Evolutionary conservation across 805 yeast species (phyloP), one percentile per base, ranked within the genome.

Genomic region (Clavispora fructus): DNA sequence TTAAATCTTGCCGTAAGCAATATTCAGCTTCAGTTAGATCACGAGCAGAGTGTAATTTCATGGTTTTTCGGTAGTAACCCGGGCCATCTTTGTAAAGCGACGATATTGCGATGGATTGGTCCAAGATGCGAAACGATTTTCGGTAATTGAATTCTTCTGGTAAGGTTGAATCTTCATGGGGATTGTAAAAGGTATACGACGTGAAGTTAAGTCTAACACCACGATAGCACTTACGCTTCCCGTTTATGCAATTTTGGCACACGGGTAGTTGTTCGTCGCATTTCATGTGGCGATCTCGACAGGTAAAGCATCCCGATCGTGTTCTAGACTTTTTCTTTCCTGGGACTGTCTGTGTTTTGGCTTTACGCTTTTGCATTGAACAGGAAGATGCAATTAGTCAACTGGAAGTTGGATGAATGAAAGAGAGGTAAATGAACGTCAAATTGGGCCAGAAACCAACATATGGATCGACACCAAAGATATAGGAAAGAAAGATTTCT

Each of bases 191-290:
- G 33, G 66, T 65, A 48, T 67, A 69, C 53, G 64, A 77, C 32
- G 73, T 65, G 55, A 75, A 74, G 52, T 74, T 75, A 39, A 74
- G 60, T 44, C 77, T 64, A 11, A 67, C 59, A 1, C 80, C 80
- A 46, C 77, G 60, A 52, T 70, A 68, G 52, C 83, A 78, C 40
- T 63, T 64, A 35, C 78, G 63, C 40, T 72, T 69, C 9, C 80
- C 71, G 44, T 75, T 77, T 42, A 75, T 65, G 59, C 85, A 69
- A 55, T 80, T 79, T 35, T 73, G 69, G 60, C 87, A 82, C 30
- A 75, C 75, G 1, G 87, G 87, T 45, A 74, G 74, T 35, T 71
- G 75, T 58, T 80, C 85, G 56, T 82, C 87, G 62, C 87, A 82
- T 57, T 81, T 82, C 69, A 82, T 79, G 60, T 83, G 82, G 39